Percentiles rank a stretch among this genome's conserved stretches.
Evolutionary conservation across 192 early-diverging fungal species (phyloP).

Genomic region (Umbelopsis isabellina): DNA sequence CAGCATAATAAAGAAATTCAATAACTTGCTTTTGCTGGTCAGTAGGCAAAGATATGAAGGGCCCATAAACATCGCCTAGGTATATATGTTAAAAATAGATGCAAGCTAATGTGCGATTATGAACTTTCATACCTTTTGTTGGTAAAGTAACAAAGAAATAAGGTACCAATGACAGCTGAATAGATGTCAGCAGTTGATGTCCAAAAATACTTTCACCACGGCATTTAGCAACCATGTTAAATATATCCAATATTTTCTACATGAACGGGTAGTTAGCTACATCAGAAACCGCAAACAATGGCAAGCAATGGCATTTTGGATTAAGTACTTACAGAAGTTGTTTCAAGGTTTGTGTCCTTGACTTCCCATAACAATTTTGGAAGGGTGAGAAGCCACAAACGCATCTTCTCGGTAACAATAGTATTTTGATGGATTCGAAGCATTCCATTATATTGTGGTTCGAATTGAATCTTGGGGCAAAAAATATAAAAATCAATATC

Average conservation of each 20-base stretch:
- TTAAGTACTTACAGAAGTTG: conserved; percentile 35
- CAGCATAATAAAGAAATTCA: conserved; percentile 49
- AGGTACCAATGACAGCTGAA: conserved; percentile 34
- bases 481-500: neutral
- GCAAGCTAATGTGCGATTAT: neutral
- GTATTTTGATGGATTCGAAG: conserved; percentile 31
- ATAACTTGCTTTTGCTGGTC: conserved; percentile 48
- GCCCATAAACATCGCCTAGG: conserved; percentile 47
- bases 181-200: conserved; percentile 24
- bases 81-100: neutral
- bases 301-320: neutral
- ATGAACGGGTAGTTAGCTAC: neutral
- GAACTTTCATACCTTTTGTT: conserved; percentile 33
- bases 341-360: conserved; percentile 47
- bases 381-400: conserved; percentile 44
- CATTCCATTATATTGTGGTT: conserved; percentile 42
- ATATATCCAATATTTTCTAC: conserved; percentile 38
- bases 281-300: neutral
- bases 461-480: conserved; percentile 39
- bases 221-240: conserved; percentile 43
- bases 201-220: conserved; percentile 36
- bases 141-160: conserved; percentile 39
- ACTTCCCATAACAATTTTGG: conserved; percentile 59
- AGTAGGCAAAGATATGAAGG: conserved; percentile 44
- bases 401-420: conserved; percentile 29